Evolutionary conservation across 2,329 filamentous ascomycete genomes (phyloP).

Genomic region (Hortaea sp.): DNA sequence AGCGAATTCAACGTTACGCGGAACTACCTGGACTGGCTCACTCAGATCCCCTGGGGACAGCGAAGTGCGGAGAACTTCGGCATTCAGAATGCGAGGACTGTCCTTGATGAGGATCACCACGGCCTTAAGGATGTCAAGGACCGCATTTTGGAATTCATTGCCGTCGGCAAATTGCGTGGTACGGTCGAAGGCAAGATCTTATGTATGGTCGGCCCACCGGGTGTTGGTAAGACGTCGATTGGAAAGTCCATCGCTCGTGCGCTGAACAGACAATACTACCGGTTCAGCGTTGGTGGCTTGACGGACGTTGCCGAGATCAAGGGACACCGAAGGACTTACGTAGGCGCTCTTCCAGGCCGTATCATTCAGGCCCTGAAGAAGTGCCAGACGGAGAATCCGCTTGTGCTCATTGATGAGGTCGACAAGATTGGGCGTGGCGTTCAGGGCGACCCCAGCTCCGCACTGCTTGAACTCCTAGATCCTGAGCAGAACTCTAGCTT

Average conservation of each 20-base stretch:
- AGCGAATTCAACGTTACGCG: conserved; percentile 98
- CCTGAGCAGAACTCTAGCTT: conserved; percentile 97
- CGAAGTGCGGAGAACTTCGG: conserved; percentile 94
- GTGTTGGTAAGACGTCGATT: conserved; percentile 97
- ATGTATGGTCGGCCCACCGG: conserved; percentile 92
- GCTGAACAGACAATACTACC: conserved; percentile 91
- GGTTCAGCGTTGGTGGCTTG: conserved; percentile 93
- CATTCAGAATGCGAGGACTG: conserved; percentile 79
- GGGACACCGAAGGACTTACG: conserved; percentile 90
- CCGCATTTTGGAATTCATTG: conserved; percentile 95
- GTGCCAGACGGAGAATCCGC: conserved; percentile 94
- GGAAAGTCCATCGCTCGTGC: conserved; percentile 95
- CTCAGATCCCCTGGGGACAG: conserved; percentile 95
- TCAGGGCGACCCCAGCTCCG: conserved; percentile 91
- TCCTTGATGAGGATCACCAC: conserved; percentile 93
- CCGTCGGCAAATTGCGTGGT: conserved; percentile 89
- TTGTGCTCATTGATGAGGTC: conserved; percentile 93
- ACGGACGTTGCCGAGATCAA: conserved; percentile 99
- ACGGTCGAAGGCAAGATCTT: conserved; percentile 98
- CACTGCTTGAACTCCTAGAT: conserved; percentile 84
- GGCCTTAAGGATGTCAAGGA: conserved; percentile 97
- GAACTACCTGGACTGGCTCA: conserved; percentile 98
- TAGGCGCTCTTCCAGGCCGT: conserved; percentile 85
- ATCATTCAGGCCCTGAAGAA: conserved; percentile 99
- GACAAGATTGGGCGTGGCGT: conserved; percentile 97